phyloP scores from a whole-genome alignment of 345 rosid genomes.

The Eucalyptus marginata region DNA sequence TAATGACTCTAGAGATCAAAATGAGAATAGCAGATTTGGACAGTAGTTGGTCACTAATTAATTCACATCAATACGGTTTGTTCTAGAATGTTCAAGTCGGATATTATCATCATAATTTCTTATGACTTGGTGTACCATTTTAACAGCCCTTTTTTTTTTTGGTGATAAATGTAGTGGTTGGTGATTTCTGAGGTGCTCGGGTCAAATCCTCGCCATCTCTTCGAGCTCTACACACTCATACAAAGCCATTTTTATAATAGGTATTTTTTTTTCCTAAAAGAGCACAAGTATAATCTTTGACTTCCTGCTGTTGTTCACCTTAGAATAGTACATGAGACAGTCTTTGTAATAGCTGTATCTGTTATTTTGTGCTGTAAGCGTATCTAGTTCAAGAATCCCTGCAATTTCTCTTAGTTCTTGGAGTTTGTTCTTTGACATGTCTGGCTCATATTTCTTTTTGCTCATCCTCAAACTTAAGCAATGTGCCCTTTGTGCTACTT shows the following conservation, averaged over 20 bases:
- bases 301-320: neutral
- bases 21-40: neutral
- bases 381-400: neutral
- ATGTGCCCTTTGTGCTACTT: neutral
- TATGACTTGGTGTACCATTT: neutral
- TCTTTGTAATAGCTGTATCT: neutral
- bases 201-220: slow-evolving; percentile 75
- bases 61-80: neutral
- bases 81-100: neutral
- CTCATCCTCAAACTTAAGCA: neutral
- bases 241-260: slow-evolving; percentile 63
- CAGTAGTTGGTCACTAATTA: neutral
- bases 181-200: slow-evolving; percentile 85
- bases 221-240: slow-evolving; percentile 85
- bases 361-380: neutral
- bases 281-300: neutral
- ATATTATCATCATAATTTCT: neutral
- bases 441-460: neutral
- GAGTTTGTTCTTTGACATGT: neutral
- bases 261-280: slow-evolving; percentile 11
- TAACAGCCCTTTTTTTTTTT: neutral
- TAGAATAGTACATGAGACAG: neutral
- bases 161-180: slow-evolving; percentile 44
- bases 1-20: neutral
- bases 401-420: neutral